These are phyloP conservation scores for Trichoderma oligosporum DNA, from an alignment of 2,329 filamentous ascomycete genomes.

Conservation along the genomic window DNA sequence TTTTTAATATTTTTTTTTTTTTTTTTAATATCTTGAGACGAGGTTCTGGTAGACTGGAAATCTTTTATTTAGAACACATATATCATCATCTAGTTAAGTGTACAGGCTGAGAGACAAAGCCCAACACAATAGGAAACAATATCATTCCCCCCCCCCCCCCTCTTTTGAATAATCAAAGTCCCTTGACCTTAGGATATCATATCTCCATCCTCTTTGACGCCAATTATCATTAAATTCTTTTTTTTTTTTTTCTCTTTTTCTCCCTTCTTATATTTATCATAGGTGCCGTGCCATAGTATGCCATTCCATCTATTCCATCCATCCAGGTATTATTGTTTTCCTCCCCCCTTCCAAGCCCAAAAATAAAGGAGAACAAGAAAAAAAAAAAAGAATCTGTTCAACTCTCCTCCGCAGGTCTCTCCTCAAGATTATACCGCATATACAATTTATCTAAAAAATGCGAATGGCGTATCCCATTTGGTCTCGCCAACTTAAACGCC, in stretches of 20 bases:
- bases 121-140: no score
- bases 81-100: no score
- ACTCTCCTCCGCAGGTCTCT: neutral
- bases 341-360: no score
- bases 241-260: neutral
- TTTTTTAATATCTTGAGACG: no score
- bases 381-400: neutral
- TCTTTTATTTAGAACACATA: no score
- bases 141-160: no score
- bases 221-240: neutral
- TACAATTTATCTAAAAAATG: slow-evolving; percentile 84
- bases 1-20: neutral
- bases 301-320: slow-evolving; percentile 8
- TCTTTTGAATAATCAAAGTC: neutral
- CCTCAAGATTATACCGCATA: slow-evolving; percentile 60
- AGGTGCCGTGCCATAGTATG: neutral
- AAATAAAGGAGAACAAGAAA: neutral
- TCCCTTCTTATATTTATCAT: neutral
- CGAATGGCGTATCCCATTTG: slow-evolving; percentile 82
- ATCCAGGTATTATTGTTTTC: neutral
- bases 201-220: neutral
- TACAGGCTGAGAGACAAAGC: no score
- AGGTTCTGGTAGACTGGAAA: no score
- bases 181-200: neutral
- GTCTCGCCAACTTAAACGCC: slow-evolving; percentile 66